These are phyloP conservation scores for Tagetes patula DNA, from an alignment of 129 eudicot genomes.

Conservation along the genomic window DNA sequence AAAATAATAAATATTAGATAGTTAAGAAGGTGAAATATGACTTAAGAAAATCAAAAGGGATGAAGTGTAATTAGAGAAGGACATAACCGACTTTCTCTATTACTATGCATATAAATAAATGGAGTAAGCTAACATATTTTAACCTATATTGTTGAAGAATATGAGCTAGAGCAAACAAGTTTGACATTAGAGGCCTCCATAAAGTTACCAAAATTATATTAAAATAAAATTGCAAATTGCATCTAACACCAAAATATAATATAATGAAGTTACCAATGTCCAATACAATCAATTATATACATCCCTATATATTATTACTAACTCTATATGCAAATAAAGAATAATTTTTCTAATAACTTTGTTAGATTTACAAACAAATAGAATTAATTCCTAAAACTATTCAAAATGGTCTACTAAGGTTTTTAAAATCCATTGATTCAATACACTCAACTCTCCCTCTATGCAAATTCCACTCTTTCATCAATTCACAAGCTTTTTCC, in stretches of 20 bases:
- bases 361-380: conserved; percentile 25
- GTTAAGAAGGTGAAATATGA: too few species aligned
- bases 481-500: conserved; percentile 59
- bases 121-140: too few species aligned
- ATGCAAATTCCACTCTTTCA: conserved; percentile 53
- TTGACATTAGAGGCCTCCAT: too few species aligned
- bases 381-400: conserved; percentile 18
- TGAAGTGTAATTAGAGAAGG: too few species aligned
- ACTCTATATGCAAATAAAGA: conserved; percentile 12
- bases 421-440: conserved; percentile 65
- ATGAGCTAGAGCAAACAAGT: too few species aligned
- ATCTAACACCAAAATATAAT: background rate
- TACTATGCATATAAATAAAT: too few species aligned
- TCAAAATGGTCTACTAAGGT: conserved; percentile 61
- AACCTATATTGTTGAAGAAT: too few species aligned
- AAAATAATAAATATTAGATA: too few species aligned
- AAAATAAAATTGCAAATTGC: background rate
- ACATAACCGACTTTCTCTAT: too few species aligned
- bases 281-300: background rate
- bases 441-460: conserved; percentile 60
- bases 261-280: background rate
- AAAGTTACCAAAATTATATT: too few species aligned
- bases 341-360: conserved; percentile 13
- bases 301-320: background rate
- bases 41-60: too few species aligned